Evolutionary conservation across 345 rosid genomes (phyloP), one percentile per base, ranked within the genome.

Genomic region (Sisymbrium altissimum): DNA sequence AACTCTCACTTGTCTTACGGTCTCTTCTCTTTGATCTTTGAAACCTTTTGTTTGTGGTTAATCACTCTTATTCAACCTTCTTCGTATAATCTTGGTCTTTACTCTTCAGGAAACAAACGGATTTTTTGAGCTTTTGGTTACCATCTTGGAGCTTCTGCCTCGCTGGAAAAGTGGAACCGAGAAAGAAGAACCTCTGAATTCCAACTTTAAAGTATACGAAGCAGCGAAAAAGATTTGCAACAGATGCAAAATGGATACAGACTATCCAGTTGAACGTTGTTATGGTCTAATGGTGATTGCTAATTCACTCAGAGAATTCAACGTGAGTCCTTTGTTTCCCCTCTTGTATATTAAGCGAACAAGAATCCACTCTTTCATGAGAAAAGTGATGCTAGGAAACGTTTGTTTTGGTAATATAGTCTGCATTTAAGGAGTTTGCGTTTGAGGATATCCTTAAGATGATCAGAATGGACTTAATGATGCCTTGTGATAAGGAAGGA

Each of bases 271-370:
- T 48, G 27, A n/a, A 70, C 29, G 5, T 25, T 25, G 5, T 70
- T 60, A 6, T 10, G 75, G 75, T 23, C 17, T 59, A 1, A 15
- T 10, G 6, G 9, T 49, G 6, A 0, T 1, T 60, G 59, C 75
- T 59, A 5, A n/a, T 71, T 23, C 29, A 15, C 50, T 71, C 75
- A 60, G 50, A 60, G 68, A 11, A 71, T 1, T 13, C 60, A 71
- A 59, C 67, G 72, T 39, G 38, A 53, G 72, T 25, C 30, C 25
- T 23, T 1, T 23, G n/a, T 27, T 27, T 27, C 3, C 29, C 29
- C 4, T 27, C 4, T 27, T 27, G 29, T 2, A 27, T 27, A 27
- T 27, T 3, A 27, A 27, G 29, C 29, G 29, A 27, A 27, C 29
- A 27, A 27, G 29, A 27, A 27, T 27, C 29, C 29, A 27, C 29